Base-by-base conservation (phyloP, 352 stramenopile species). In the Globisporangium splendens region DNA sequence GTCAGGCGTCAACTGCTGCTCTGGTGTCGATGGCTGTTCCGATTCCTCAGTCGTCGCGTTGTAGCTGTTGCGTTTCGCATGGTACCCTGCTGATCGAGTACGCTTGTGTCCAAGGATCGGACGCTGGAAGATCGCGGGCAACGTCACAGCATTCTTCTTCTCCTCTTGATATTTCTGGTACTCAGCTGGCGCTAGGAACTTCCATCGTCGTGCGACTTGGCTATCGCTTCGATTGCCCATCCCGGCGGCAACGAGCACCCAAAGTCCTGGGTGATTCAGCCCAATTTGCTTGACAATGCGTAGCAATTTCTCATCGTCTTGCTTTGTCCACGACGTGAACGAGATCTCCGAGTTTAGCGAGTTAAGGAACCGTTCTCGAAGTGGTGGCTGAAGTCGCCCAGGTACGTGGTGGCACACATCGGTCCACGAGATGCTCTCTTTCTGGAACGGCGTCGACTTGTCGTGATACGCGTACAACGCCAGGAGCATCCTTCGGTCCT, bases 311-410 rank as follows among this genome's bases (percentile, higher is more conserved):
- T 57, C 56, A 55, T 91, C 82, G 44, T 90, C 79, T 8, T 72
- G 54, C 18, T 70, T 72, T 0, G 76, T 82, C 69, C 82, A 91
- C 18, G 75, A 69, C 13, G 66, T 68, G 58, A 84, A 85, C 35
- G 74, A 84, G 13, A 91, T 63, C 18, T 85, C 75, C 11, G 79
- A 76, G 51, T 89, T 89, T 15, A 91, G 59, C 38, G 75, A 87
- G 62, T 85, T 91, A 22, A 77, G 33, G 54, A 83, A 91, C 12
- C 79, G 79, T 28, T 91, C 82, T 14, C 82, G 77, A 43, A 90
- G 47, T 13, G 69, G 72, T 44, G 82, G 76, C 39, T 79, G 67
- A 10, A 71, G 73, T 1, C 82, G 74, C 1, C 82, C 82, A 1
- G 69, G 66, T 8, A 89, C 56, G 38, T 91, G 82, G 39, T 89